Conservation (phyloP, 192 early-diverging fungal genomes). For the Coemansia sp. region DNA sequence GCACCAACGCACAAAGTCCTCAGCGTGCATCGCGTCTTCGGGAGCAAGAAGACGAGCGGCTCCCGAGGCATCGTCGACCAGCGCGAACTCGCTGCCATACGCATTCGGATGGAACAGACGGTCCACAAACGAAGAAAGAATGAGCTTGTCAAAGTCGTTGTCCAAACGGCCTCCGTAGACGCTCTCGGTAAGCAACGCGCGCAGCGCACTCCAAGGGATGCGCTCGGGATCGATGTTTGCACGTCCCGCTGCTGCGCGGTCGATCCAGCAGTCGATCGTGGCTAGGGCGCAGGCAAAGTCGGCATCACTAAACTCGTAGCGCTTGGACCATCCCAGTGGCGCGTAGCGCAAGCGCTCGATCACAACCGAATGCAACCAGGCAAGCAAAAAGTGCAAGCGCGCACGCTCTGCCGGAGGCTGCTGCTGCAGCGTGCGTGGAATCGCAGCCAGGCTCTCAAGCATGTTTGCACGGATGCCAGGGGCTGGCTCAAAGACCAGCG, state of each 20-base stretch:
- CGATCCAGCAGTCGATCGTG: constrained; percentile 94
- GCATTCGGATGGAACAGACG: constrained; percentile 74
- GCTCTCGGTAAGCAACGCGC: constrained; percentile 78
- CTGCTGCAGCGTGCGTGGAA: constrained; percentile 13
- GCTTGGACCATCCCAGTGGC: constrained; percentile 96
- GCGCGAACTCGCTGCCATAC: constrained; percentile 79
- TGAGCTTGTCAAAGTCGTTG: constrained; percentile 82
- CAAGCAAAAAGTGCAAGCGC: constrained; percentile 90
- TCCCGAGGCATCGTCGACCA: constrained; percentile 58
- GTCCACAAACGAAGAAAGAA: constrained; percentile 86
- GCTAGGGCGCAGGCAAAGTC: constrained; percentile 90
- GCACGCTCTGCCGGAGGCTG: constrained; percentile 84
- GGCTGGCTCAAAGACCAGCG: constrained; percentile 94
- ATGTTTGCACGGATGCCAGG: constrained; percentile 95
- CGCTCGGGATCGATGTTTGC: constrained; percentile 89
- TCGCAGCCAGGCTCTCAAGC: constrained; percentile 67
- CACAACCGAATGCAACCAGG: constrained; percentile 95
- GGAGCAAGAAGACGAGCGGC: constrained; percentile 66
- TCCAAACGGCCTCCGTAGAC: constrained; percentile 99
- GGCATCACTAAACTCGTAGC: constrained; percentile 98
- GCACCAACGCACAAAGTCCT: constrained; percentile 91
- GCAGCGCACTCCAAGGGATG: constrained; percentile 96
- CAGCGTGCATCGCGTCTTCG: constrained; percentile 76
- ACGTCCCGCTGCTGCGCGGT: constrained; percentile 71
- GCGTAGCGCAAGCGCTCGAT: constrained; percentile 96